These are phyloP conservation scores for Tolypocladium pustulatum DNA, from an alignment of 2,329 filamentous ascomycete genomes.

Conservation along the genomic window DNA sequence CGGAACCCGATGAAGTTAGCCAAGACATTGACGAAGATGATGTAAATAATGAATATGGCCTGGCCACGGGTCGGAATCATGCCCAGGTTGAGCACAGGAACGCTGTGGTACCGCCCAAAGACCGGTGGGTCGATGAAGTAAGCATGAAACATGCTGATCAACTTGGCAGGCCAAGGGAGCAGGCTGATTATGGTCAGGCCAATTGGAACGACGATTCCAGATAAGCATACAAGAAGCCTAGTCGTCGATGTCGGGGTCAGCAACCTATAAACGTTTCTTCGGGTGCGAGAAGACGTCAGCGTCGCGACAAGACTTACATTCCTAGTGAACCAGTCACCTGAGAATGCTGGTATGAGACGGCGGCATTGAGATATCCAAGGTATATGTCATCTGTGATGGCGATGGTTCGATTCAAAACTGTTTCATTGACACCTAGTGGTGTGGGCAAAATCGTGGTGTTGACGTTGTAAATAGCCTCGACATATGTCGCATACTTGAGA, in stretches of 20 bases:
- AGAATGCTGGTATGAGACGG: neutral
- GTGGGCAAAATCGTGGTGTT: neutral
- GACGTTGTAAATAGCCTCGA: neutral
- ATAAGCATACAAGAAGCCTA: neutral
- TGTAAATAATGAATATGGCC: conserved; percentile 28
- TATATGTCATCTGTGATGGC: neutral
- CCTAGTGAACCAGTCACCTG: neutral
- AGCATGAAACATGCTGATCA: conserved; percentile 10
- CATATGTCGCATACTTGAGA: neutral
- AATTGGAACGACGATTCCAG: neutral
- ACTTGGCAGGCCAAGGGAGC: conserved; percentile 3
- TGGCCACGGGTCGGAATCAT: conserved; percentile 31
- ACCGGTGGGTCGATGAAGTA: conserved; percentile 16
- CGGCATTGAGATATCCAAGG: neutral
- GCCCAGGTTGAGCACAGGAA: conserved; percentile 10
- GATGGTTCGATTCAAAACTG: neutral
- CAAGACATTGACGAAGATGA: conserved; percentile 26
- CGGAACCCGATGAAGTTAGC: conserved; percentile 19
- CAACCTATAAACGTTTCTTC: neutral
- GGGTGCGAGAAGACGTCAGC: neutral
- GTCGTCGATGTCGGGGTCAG: neutral
- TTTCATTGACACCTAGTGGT: neutral
- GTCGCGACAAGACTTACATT: neutral
- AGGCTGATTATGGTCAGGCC: neutral
- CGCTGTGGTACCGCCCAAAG: conserved; percentile 12